Conservation (phyloP, 2,329 filamentous ascomycete genomes). For the Chrysoporthe deuterocubensis region DNA sequence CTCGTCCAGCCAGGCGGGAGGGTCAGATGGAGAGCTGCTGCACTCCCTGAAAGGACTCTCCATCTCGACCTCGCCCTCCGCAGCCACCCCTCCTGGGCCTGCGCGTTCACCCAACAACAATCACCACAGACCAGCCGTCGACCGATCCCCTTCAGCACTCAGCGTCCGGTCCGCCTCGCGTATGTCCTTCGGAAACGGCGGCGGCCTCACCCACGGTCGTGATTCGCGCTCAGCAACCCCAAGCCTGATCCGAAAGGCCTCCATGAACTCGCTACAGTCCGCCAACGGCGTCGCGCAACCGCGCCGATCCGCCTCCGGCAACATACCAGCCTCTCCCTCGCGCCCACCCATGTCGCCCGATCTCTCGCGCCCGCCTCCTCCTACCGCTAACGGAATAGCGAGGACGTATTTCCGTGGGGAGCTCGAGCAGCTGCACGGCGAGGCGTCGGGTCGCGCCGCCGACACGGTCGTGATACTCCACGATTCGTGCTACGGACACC, state of each 20-base stretch:
- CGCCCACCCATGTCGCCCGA: constrained; percentile 44
- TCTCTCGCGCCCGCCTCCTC: constrained; percentile 43
- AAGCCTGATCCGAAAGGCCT: constrained; percentile 58
- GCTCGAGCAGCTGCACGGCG: constrained; percentile 63
- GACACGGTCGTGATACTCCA: constrained; percentile 85
- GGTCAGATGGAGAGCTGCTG: constrained; percentile 40
- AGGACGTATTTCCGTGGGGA: constrained; percentile 72
- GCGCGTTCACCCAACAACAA: constrained; percentile 36
- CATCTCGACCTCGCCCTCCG: constrained; percentile 40
- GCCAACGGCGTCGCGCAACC: constrained; percentile 48
- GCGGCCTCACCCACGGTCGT: constrained; percentile 35
- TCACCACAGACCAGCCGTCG: constrained; percentile 44
- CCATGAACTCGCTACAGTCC: constrained; percentile 60
- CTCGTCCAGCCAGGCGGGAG: constrained; percentile 17
- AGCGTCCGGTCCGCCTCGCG: constrained; percentile 44
- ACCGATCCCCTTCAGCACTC: constrained; percentile 44
- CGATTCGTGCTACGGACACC: constrained; percentile 93
- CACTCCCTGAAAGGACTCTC: constrained; percentile 51
- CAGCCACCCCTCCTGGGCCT: constrained; percentile 13
- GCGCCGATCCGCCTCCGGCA: constrained; percentile 53
- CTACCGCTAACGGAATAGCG: constrained; percentile 63
- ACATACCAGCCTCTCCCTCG: constrained; percentile 47
- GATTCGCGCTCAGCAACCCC: constrained; percentile 55
- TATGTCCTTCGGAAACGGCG: constrained; percentile 44
- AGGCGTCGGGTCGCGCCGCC: constrained; percentile 44